Conservation (phyloP, 768 basidiomycete species). For the Tricholoma terreum region DNA sequence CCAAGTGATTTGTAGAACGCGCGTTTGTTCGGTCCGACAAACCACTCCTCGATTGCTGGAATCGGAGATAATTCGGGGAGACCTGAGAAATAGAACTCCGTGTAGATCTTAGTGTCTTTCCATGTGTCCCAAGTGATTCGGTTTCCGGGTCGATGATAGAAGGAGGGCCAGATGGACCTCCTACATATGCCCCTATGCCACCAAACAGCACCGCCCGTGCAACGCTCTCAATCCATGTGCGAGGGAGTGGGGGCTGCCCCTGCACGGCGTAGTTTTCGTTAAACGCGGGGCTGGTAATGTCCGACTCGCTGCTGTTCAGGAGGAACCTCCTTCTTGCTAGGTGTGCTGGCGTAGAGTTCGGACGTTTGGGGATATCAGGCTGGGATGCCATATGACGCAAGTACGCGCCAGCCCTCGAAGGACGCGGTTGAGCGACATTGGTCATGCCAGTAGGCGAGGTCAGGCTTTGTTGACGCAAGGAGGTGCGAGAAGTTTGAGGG, state of each 20-base stretch:
- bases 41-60: conserved; percentile 21
- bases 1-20: conserved; percentile 11
- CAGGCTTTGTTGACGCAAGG: conserved; percentile 19
- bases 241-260: conserved; percentile 54
- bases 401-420: conserved; percentile 61
- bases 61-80: conserved; percentile 14
- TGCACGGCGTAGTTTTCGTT: conserved; percentile 30
- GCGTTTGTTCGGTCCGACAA: conserved; percentile 37
- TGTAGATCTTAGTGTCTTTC: conserved; percentile 28
- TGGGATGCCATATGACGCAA: conserved; percentile 73
- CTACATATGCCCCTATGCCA: conserved; percentile 42
- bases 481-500: conserved; percentile 17
- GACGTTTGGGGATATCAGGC: conserved; percentile 38
- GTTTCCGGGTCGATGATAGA: background rate
- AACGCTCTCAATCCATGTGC: conserved; percentile 72
- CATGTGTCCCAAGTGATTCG: background rate
- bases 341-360: conserved; percentile 29
- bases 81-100: conserved; percentile 42
- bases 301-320: conserved; percentile 30
- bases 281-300: conserved; percentile 11
- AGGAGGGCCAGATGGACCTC: conserved; percentile 31
- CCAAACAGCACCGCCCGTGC: conserved; percentile 61
- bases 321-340: conserved; percentile 18
- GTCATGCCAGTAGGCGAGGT: conserved; percentile 26
- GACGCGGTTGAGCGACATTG: conserved; percentile 32